Evolutionary conservation across 75 land plant species (phyloP).

Genomic region (Selaginella tamariscina): DNA sequence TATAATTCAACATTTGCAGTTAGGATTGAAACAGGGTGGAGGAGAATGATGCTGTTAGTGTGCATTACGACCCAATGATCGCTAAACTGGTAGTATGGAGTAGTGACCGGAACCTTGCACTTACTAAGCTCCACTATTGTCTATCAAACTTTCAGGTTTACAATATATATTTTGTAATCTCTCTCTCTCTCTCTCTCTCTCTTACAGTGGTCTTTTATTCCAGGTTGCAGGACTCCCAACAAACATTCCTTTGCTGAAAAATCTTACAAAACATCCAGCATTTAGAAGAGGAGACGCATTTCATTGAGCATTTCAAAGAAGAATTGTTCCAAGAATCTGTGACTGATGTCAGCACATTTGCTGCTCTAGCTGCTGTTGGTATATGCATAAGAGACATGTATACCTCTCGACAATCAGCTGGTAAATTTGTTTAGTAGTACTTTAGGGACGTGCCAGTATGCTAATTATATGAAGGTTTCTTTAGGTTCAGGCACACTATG

Average conservation of each 20-base stretch:
- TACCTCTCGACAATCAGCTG: not conserved
- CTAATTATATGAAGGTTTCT: not conserved
- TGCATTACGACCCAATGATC: slow-evolving; percentile 98
- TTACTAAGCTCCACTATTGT: slow-evolving; percentile 62
- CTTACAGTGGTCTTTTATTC: slow-evolving; percentile 6
- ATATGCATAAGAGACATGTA: slow-evolving; percentile 37
- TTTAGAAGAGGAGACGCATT: slow-evolving; percentile 75
- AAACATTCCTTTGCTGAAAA: slow-evolving; percentile 61
- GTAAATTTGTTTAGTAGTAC: not conserved
- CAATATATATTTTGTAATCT: not conserved
- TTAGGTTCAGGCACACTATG: slow-evolving; percentile 26
- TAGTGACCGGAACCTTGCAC: slow-evolving; percentile 59
- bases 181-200: too few relatives aligned
- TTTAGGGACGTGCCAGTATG: not conserved
- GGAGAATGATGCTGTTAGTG: slow-evolving; percentile 75
- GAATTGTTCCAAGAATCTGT: slow-evolving; percentile 27
- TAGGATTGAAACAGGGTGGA: slow-evolving; percentile 90
- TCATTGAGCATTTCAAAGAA: slow-evolving; percentile 64
- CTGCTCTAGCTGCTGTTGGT: slow-evolving; percentile 73
- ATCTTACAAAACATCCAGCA: slow-evolving; percentile 61
- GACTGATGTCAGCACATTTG: slow-evolving; percentile 35
- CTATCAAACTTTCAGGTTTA: slow-evolving; percentile 67
- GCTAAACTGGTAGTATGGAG: slow-evolving; percentile 97
- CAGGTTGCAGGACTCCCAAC: slow-evolving; percentile 96
- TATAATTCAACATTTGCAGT: slow-evolving; percentile 30